Conservation (phyloP, 345 rosid genomes). For the Melaleuca alternifolia region DNA sequence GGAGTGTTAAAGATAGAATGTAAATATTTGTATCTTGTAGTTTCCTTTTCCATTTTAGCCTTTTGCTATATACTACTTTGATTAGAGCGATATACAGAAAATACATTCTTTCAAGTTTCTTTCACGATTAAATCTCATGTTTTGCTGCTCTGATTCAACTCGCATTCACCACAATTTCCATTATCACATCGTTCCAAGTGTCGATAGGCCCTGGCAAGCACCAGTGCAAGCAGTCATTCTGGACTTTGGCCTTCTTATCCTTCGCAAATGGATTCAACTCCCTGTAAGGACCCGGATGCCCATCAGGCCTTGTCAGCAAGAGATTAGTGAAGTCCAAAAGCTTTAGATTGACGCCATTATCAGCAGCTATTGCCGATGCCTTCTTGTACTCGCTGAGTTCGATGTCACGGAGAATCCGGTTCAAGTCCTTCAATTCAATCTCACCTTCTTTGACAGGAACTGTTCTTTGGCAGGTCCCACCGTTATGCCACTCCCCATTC, state of each 20-base stretch:
- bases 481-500: conserved; percentile 86
- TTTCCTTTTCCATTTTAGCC: too few relatives aligned
- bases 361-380: conserved; percentile 30
- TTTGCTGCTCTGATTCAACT: neutral
- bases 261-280: conserved; percentile 53
- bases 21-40: too few relatives aligned
- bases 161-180: conserved; percentile 53
- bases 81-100: too few relatives aligned
- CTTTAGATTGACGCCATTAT: conserved; percentile 37
- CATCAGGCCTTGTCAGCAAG: conserved; percentile 63
- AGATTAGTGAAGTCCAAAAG: conserved; percentile 73
- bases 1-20: too few relatives aligned
- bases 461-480: conserved; percentile 55
- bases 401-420: conserved; percentile 42
- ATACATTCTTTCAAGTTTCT: too few relatives aligned
- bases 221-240: conserved; percentile 95
- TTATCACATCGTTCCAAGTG: conserved; percentile 72
- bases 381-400: conserved; percentile 56
- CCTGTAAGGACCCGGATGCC: conserved; percentile 90
- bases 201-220: conserved; percentile 97
- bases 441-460: conserved; percentile 66
- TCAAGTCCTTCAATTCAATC: conserved; percentile 40
- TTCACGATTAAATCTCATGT: neutral
- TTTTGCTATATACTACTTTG: too few relatives aligned
- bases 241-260: conserved; percentile 57